Percentiles rank a stretch among this genome's conserved stretches.
Conservation (phyloP, 768 basidiomycete genomes). For the Daedalea quercina region DNA sequence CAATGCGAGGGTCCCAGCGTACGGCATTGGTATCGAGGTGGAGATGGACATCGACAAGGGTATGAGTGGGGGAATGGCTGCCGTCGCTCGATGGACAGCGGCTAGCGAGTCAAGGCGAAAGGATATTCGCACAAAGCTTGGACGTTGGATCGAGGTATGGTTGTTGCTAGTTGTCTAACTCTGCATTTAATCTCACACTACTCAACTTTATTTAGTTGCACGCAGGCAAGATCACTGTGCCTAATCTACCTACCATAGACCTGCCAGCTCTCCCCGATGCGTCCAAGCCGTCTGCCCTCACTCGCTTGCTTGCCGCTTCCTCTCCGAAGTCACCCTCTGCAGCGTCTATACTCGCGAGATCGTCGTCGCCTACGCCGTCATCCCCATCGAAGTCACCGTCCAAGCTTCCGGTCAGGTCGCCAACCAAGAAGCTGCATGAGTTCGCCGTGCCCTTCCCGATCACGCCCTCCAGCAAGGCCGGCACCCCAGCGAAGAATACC, state of each 20-base stretch:
- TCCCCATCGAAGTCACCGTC: slow-evolving; percentile 33
- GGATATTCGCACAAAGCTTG: slow-evolving; percentile 52
- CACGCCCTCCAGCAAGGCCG: slow-evolving; percentile 29
- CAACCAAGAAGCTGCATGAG: slow-evolving; percentile 26
- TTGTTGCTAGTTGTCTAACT: background rate
- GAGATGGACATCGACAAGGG: slow-evolving; percentile 80
- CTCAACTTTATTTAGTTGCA: slow-evolving; percentile 41
- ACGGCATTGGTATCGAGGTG: slow-evolving; percentile 83
- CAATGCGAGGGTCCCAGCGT: slow-evolving; percentile 67
- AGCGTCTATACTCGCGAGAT: slow-evolving; percentile 24
- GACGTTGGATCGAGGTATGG: slow-evolving; percentile 57
- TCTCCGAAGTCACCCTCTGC: slow-evolving; percentile 52
- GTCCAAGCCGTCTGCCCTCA: slow-evolving; percentile 59
- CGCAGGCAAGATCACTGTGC: slow-evolving; percentile 32
- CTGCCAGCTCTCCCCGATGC: slow-evolving; percentile 51
- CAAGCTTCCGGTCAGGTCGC: slow-evolving; percentile 27
- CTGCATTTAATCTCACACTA: background rate
- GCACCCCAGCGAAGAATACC: slow-evolving; percentile 41
- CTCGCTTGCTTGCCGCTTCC: slow-evolving; percentile 62
- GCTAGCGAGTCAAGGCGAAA: slow-evolving; percentile 54
- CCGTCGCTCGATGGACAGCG: slow-evolving; percentile 83
- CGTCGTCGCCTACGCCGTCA: slow-evolving; percentile 23
- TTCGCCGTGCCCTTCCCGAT: slow-evolving; percentile 46
- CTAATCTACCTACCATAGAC: slow-evolving; percentile 57
- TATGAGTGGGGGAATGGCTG: slow-evolving; percentile 80